These are phyloP conservation scores for Paspalum notatum DNA, from an alignment of 176 grass and related monocot species.

Conservation along the genomic window DNA sequence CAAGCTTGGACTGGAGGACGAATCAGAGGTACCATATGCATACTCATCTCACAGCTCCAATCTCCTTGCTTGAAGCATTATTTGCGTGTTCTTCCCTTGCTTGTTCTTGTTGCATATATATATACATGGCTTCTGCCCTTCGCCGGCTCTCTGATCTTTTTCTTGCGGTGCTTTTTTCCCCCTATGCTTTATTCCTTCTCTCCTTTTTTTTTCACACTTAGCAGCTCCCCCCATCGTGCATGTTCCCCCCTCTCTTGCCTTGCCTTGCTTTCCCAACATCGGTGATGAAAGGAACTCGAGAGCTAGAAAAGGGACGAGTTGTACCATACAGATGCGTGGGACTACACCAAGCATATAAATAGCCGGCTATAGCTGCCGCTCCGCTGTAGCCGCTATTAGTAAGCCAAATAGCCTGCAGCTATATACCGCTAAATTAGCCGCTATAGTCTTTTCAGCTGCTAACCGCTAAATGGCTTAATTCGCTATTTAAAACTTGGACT, in stretches of 20 bases:
- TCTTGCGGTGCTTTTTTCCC: conserved; percentile 20
- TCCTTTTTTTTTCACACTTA: conserved; percentile 1
- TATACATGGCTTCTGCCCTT: no score
- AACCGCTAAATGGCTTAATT: no score
- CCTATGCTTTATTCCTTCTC: not conserved
- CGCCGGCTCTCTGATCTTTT: no score
- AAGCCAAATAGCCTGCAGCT: no score
- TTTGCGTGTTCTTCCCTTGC: not conserved
- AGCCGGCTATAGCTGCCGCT: no score
- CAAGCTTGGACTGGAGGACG: conserved; percentile 75
- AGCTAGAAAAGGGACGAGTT: conserved; percentile 55
- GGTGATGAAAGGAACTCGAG: conserved; percentile 57
- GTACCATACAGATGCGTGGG: conserved; percentile 55
- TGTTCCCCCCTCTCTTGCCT: conserved; percentile 18
- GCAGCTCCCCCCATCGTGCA: conserved; percentile 36
- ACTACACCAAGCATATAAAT: no score
- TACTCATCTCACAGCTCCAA: not conserved
- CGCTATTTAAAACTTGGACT: no score
- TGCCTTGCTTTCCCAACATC: conserved; percentile 55
- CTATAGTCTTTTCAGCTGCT: no score
- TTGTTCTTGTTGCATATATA: no score
- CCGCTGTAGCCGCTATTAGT: no score
- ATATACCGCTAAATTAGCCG: no score
- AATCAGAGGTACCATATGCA: conserved; percentile 68
- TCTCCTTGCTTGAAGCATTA: not conserved